These are phyloP conservation scores for Botrytis byssoidea DNA, from an alignment of 2,329 filamentous ascomycete genomes.

Conservation along the genomic window DNA sequence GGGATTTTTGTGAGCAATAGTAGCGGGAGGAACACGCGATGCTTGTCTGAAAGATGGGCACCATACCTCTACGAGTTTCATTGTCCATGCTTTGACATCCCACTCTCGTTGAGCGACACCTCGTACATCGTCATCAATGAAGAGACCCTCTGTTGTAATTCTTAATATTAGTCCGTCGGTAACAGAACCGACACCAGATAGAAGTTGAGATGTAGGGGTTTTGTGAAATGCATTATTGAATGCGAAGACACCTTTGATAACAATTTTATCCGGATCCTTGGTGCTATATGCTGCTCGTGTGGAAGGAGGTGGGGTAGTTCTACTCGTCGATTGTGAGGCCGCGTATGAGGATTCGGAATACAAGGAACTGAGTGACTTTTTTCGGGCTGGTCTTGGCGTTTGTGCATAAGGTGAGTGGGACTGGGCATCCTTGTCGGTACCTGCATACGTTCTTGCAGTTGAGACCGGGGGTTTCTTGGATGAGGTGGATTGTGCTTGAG, in stretches of 20 bases:
- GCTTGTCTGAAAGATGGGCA: constrained; percentile 62
- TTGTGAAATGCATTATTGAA: constrained; percentile 88
- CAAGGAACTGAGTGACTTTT: constrained; percentile 66
- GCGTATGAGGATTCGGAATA: constrained; percentile 87
- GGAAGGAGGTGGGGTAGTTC: constrained; percentile 79
- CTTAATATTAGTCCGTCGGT: constrained; percentile 90
- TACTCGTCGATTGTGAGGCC: constrained; percentile 76
- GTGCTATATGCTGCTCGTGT: constrained; percentile 78
- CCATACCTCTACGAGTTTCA: constrained; percentile 90
- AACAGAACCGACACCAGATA: constrained; percentile 79
- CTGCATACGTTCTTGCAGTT: constrained; percentile 57
- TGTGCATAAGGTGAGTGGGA: constrained; percentile 78
- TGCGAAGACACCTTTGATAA: constrained; percentile 87
- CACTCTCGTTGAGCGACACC: constrained; percentile 93
- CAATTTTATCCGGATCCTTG: constrained; percentile 91
- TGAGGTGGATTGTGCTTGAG: constrained; percentile 39
- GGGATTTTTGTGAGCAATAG: constrained; percentile 31
- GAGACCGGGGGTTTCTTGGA: constrained; percentile 47
- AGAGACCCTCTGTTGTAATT: constrained; percentile 90
- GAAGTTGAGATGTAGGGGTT: constrained; percentile 85
- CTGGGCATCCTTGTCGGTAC: constrained; percentile 61
- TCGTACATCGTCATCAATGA: constrained; percentile 94
- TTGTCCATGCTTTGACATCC: constrained; percentile 97
- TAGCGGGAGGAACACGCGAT: constrained; percentile 36
- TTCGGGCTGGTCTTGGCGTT: constrained; percentile 52